A percentile compares a stretch with the other conserved stretches of the same genome.
Conservation (phyloP, 495 filamentous ascomycete genomes). For the Lepidopterella palustris region DNA sequence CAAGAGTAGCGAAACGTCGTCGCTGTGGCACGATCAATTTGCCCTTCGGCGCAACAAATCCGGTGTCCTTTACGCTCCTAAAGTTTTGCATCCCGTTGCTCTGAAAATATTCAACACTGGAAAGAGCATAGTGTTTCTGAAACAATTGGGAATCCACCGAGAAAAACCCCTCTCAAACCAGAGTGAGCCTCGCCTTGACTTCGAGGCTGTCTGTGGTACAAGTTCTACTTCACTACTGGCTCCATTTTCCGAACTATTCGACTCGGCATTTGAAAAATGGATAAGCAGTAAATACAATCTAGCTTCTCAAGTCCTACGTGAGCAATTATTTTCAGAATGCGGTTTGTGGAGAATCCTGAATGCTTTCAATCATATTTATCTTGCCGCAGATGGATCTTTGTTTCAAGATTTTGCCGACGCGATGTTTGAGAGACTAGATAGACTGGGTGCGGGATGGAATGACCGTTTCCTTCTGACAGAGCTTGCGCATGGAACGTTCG, state of each 20-base stretch:
- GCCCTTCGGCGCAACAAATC: conserved; percentile 49
- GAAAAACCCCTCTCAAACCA: background rate
- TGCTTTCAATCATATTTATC: conserved; percentile 63
- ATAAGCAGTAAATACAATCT: conserved; percentile 65
- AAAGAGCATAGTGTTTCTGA: conserved; percentile 79
- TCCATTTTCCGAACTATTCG: conserved; percentile 71
- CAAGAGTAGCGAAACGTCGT: conserved; percentile 52
- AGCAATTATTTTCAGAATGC: conserved; percentile 60
- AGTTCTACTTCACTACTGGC: conserved; percentile 43
- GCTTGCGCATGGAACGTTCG: conserved; percentile 63
- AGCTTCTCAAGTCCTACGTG: conserved; percentile 57
- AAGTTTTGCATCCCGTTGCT: conserved; percentile 62
- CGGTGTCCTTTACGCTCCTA: conserved; percentile 57
- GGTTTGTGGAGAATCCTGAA: conserved; percentile 60
- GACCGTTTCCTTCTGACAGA: conserved; percentile 80
- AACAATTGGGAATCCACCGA: conserved; percentile 45
- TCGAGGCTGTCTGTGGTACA: conserved; percentile 48
- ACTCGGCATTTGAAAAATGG: conserved; percentile 60
- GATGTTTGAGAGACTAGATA: conserved; percentile 74
- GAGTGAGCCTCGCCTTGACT: conserved; percentile 44
- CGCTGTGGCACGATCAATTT: conserved; percentile 73
- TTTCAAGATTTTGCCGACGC: conserved; percentile 56
- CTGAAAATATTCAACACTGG: conserved; percentile 74
- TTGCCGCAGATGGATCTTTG: conserved; percentile 62
- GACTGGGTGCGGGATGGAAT: conserved; percentile 60